Evolutionary conservation across 1,284 basidiomycete species (phyloP).

Genomic region (Cryptococcus hybrid): DNA sequence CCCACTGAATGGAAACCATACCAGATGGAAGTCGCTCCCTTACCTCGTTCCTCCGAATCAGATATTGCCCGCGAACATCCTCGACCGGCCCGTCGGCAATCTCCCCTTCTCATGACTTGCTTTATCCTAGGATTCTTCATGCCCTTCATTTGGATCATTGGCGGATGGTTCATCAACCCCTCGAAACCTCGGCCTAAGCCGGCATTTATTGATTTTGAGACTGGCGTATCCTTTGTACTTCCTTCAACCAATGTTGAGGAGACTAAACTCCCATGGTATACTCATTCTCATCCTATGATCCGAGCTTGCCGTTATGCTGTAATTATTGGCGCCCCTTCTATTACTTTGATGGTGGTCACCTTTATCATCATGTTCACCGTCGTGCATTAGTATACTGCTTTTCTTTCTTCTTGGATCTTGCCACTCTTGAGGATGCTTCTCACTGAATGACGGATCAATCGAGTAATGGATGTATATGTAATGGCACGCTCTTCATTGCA

Average conservation of each 20-base stretch:
- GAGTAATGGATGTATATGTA: no score
- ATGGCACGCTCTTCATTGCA: no score
- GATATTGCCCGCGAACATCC: not conserved
- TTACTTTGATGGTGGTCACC: not conserved
- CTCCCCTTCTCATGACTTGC: not conserved
- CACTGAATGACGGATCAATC: no score
- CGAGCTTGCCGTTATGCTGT: not conserved
- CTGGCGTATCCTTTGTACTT: not conserved
- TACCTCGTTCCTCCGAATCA: not conserved
- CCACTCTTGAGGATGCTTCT: no score
- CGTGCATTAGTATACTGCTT: not conserved
- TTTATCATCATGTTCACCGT: not conserved
- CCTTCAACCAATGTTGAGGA: not conserved
- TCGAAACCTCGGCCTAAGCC: not conserved
- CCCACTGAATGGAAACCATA: not conserved
- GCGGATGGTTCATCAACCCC: not conserved
- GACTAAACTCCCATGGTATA: not conserved
- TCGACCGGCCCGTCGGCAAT: not conserved
- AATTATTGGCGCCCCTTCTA: not conserved
- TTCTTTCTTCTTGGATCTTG: no score
- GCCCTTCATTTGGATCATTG: not conserved
- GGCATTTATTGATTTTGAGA: not conserved
- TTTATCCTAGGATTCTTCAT: not conserved
- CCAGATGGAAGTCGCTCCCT: not conserved
- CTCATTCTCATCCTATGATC: not conserved